Base-by-base conservation (phyloP, 2,329 filamentous ascomycete genomes). In the Penicillium sp. region DNA sequence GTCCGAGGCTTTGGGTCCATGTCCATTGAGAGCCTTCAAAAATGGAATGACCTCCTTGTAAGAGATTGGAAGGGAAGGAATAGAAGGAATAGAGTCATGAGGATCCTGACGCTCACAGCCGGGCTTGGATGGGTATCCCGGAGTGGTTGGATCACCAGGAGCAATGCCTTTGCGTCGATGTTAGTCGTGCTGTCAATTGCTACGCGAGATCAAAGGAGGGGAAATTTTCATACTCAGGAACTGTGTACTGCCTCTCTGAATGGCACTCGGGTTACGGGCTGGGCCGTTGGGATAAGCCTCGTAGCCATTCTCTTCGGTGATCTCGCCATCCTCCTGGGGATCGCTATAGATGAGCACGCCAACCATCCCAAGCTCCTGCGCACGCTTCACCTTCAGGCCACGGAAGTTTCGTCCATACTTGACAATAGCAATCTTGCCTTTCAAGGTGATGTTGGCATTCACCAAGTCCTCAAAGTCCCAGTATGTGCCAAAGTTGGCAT, bases 71-170 rank as follows among this genome's bases (percentile, higher is more conserved):
- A 97, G 80, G 0, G 94, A 98, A 0, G 95, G 94, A 57, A 98
- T 98, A 3, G 85, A 87, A 0, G 95, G 91, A 35, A 89, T 95
- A 6, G 85, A 84, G 30, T 85, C 81, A 22, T 92, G 83, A 0
- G 89, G 86, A 7, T 92, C 86, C 60, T 87, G 82, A 26, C 94
- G 89, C 38, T 92, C 91, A 26, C 83, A 90, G n/a, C 90, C 94
- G 5, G 93, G 94, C 75, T 94, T 94, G 0, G 93, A 97, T 7
- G 94, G 91, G 72, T 97, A 97, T 11, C 95, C 95, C 19, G 93
- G 92, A 0, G 95, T 98, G 0, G 95, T 96, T 52, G 94, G 94
- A 71, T 98, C 87, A 57, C 87, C 87, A 22, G 86, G 85, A 49
- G 82, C 81, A 42, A 85, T 79, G 65, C 83, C 85, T 86, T 60